Evolutionary conservation across 164 flowering plant genomes (phyloP), one percentile per base, ranked within the genome.

Genomic region (Kingdonia uniflora): DNA sequence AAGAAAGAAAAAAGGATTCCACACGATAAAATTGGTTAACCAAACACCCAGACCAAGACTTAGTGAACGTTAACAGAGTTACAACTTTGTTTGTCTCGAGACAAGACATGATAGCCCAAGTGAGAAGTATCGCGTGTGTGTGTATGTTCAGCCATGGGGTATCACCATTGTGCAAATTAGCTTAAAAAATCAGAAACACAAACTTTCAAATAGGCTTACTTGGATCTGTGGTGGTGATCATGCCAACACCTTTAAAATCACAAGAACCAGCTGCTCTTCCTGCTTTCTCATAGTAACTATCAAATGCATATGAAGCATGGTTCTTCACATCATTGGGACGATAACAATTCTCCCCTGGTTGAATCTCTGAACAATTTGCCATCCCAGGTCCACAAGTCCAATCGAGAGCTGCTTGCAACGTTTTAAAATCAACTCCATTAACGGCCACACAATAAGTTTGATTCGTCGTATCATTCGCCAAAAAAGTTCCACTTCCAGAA

Each of bases 331-430:
- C 79, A 40, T 86, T 92, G 14, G 98, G 98, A 61, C 74, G 75
- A 49, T 82, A 92, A 69, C 98, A 92, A 10, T 17, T 44, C 66
- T 92, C 84, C 40, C 98, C 98, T 0, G 98, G 95, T 71, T 92
- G 98, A 68, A 92, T 82, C 63, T 82, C 94, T 0, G 94, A 77
- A 58, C 98, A 92, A 68, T 92, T 84, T 0, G 98, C 80, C 60
- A 80, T 58, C 16, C 98, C 98, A 5, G 95, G 95, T n/a, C 98
- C 98, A 67, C 98, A 92, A 4, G 96, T 95, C 98, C 98, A 92
- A 68, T 92, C 98, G 62, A 92, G 57, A 1, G 96, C 98, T 3
- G 96, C 74, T 70, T 92, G 98, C 74, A 92, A 56, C 6, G 79
- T 77, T 76, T 53, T 79, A 15, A 60, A 38, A 65, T 92, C 98